Evolutionary conservation across 768 basidiomycete species (phyloP), one percentile per base, ranked within the genome.

Genomic region (Lanmaoa rubissima): DNA sequence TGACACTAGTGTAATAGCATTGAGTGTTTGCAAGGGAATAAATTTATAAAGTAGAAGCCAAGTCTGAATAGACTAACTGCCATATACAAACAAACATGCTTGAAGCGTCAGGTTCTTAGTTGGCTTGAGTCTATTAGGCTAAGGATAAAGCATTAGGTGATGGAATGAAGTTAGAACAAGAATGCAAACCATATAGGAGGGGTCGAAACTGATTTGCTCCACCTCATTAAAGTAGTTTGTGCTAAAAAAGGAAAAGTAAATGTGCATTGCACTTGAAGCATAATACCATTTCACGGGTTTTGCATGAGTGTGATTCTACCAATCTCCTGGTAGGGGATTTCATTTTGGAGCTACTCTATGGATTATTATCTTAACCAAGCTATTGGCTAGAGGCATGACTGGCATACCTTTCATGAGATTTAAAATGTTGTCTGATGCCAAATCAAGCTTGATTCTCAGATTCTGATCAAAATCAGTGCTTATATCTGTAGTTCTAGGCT

Each of bases 81-180:
- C 78, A 64, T 86, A 85, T 1, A 81, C 78, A 70, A 84, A 85
- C 51, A 84, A 70, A 35, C 83, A 79, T 17, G 77, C 75, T 66
- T 85, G 83, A 21, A 85, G 76, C 41, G 81, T 81, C 2, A 82
- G 84, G 67, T 85, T 83, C 45, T 79, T 80, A 0, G 75, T 77
- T 7, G 82, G 75, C 67, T 81, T 82, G 61, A 75, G 70, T 16
- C 76, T 76, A 55, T 69, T 57, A 12, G 63, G 63, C 63, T 64
- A 21, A 44, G 41, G 11, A 4, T 6, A 12, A 11, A 21, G 19
- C 12, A 17, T 43, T 32, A 40, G 24, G 17, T 2, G 32, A 2
- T 10, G 21, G 36, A 42, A 24, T 11, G 16, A 28, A 48, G 36
- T 6, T 3, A 28, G 1, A 44, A 5, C 3, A 44, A 17, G 28